Conservation (phyloP, 1,139 yeast species). For the Scheffersomyces insectosa region DNA sequence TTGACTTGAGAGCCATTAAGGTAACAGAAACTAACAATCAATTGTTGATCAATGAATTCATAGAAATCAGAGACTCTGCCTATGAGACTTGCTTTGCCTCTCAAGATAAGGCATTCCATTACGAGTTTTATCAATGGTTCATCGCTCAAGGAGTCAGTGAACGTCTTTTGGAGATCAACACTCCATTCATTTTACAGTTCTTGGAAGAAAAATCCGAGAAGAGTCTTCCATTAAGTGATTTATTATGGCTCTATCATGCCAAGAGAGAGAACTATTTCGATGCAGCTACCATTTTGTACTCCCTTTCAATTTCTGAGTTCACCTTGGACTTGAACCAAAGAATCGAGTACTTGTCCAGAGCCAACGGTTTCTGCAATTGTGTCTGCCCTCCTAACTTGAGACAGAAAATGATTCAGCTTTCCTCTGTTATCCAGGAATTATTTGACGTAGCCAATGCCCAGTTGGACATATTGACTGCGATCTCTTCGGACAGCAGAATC, state of each 20-base stretch:
- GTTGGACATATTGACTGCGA: slow-evolving; percentile 68
- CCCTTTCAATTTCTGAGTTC: slow-evolving; percentile 74
- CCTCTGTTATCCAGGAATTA: slow-evolving; percentile 71
- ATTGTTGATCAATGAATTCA: slow-evolving; percentile 51
- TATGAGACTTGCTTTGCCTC: slow-evolving; percentile 75
- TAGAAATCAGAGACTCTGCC: slow-evolving; percentile 66
- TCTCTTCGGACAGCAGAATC: slow-evolving; percentile 61
- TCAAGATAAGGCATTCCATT: slow-evolving; percentile 82
- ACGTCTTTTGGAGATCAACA: slow-evolving; percentile 72
- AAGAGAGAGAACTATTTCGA: slow-evolving; percentile 75
- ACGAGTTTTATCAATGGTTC: slow-evolving; percentile 91
- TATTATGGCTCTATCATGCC: slow-evolving; percentile 88
- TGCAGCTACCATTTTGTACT: slow-evolving; percentile 81
- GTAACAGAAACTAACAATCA: slow-evolving; percentile 47
- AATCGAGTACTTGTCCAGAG: slow-evolving; percentile 86
- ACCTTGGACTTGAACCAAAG: slow-evolving; percentile 68
- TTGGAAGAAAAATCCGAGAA: slow-evolving; percentile 70
- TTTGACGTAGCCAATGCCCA: slow-evolving; percentile 89
- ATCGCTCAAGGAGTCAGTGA: slow-evolving; percentile 76
- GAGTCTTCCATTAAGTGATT: slow-evolving; percentile 72
- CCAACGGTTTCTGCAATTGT: slow-evolving; percentile 90
- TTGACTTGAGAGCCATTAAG: slow-evolving; percentile 66
- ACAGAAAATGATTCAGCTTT: slow-evolving; percentile 72
- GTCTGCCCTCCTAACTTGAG: slow-evolving; percentile 76
- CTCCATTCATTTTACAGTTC: slow-evolving; percentile 78